A percentile compares a stretch with the other conserved stretches of the same genome.
phyloP scores from a whole-genome alignment of 2,329 filamentous ascomycete genomes.

The Dothideomycetes sp. region DNA sequence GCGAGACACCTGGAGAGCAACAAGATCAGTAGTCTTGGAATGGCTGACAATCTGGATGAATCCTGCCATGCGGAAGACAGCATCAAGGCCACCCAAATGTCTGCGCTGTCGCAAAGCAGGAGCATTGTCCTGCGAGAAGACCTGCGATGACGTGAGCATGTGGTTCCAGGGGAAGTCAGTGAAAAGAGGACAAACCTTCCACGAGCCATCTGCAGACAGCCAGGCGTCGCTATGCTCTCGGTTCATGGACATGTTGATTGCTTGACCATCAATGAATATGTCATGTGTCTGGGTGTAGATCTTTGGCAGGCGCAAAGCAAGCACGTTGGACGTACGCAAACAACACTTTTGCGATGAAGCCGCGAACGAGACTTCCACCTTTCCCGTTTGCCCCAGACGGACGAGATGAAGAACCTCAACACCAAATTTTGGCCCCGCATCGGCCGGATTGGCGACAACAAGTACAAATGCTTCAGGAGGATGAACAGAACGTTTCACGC shows the following conservation, averaged over 20 bases:
- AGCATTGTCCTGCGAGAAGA: neutral
- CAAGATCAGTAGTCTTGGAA: slow-evolving; percentile 22
- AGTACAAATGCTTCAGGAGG: slow-evolving; percentile 35
- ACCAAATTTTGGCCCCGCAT: slow-evolving; percentile 44
- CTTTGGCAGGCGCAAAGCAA: slow-evolving; percentile 19
- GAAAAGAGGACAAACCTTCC: slow-evolving; percentile 6
- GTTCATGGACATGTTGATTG: neutral
- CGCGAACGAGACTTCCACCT: slow-evolving; percentile 33
- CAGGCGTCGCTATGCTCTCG: neutral
- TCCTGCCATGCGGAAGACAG: slow-evolving; percentile 42
- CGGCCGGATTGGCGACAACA: slow-evolving; percentile 42
- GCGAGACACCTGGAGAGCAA: slow-evolving; percentile 47
- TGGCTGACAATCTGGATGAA: slow-evolving; percentile 35
- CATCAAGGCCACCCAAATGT: slow-evolving; percentile 45
- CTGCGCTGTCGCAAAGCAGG: slow-evolving; percentile 30
- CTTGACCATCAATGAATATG: slow-evolving; percentile 4
- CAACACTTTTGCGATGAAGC: slow-evolving; percentile 24
- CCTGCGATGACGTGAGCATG: slow-evolving; percentile 6
- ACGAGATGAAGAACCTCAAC: slow-evolving; percentile 42
- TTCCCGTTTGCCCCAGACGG: slow-evolving; percentile 43
- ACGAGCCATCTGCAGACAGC: neutral
- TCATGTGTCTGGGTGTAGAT: slow-evolving; percentile 7
- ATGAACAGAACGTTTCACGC: slow-evolving; percentile 17
- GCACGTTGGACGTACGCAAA: slow-evolving; percentile 36
- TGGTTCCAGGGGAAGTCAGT: no score